phyloP scores from a whole-genome alignment of 306 rosid species.

The Hippophae rhamnoides region DNA sequence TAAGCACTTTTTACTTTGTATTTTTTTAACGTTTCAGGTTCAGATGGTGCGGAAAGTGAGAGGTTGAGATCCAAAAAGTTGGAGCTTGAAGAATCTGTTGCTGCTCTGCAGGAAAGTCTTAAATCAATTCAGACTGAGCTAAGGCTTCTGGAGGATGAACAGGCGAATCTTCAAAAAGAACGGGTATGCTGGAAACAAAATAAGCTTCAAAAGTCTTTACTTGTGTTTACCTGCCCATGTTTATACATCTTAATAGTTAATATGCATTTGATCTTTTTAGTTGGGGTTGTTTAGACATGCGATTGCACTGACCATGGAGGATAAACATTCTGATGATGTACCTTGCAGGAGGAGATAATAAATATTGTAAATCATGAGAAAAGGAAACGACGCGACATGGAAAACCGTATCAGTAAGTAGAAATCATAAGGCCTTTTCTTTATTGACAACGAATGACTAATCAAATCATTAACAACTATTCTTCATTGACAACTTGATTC shows the following conservation, averaged over 20 bases:
- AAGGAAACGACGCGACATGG: conserved; percentile 33
- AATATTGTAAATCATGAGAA: conserved; percentile 33
- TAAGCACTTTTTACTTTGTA: neutral
- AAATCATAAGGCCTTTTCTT: conserved; percentile 10
- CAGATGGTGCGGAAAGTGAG: conserved; percentile 63
- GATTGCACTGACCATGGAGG: neutral
- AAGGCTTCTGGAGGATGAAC: conserved; percentile 42
- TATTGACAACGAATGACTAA: neutral
- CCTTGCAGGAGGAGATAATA: conserved; percentile 52
- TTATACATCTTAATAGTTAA: neutral
- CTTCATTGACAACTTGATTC: neutral
- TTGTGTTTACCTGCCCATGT: neutral
- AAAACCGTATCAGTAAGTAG: conserved; percentile 46
- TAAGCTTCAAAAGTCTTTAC: neutral
- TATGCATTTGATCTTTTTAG: neutral
- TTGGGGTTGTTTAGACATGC: conserved; percentile 6
- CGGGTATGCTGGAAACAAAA: conserved; percentile 38
- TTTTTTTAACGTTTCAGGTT: conserved; percentile 36
- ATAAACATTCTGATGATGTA: neutral
- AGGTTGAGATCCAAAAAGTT: conserved; percentile 36
- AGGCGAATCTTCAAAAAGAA: conserved; percentile 55
- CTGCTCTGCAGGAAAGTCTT: conserved; percentile 37
- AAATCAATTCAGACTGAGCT: conserved; percentile 41
- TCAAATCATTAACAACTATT: no score
- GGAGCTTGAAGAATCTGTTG: conserved; percentile 51